Evolutionary conservation across 768 basidiomycete genomes (phyloP), one percentile per base, ranked within the genome.

Genomic region (Lenzites betulinus): DNA sequence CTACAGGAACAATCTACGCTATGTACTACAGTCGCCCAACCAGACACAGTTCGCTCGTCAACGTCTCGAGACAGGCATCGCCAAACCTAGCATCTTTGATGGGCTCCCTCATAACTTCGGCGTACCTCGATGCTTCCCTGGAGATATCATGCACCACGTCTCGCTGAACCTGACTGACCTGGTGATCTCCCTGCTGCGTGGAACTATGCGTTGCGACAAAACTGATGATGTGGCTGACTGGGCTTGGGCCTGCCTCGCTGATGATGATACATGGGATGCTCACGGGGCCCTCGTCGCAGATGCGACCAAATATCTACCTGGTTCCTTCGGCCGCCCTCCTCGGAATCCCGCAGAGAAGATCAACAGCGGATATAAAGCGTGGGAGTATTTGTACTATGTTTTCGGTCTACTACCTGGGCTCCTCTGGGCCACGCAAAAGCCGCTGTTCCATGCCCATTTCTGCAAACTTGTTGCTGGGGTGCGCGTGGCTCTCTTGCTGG

Each of bases 281-380:
- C 79, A 80, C 65, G 78, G 78, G 0, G 49, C 57, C 38, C 58
- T 38, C 0, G 76, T 81, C 18, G 76, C 71, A 0, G 59, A 44
- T 13, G 64, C 71, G 0, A 68, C 66, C 0, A 61, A 64, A 2
- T 78, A 74, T 52, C 64, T 80, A n/a, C 78, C 78, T 22, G 70
- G 71, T 0, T 78, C 73, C 0, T 79, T 78, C 67, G 75, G 78
- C 62, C 69, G 74, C 6, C 73, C 77, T 7, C 81, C 78, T 2
- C 71, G 76, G 0, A 77, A 81, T 57, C 68, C 69, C n/a, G 76
- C 77, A 0, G 67, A 74, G 42, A 80, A 80, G 57, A 72, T 80
- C 54, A 62, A 71, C 3, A 71, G 67, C 28, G 70, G 72, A 0
- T 75, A 74, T 62, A 75, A 75, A 42, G 72, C 73, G 2, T 66